Evolutionary conservation across 208 protist species (phyloP).

Genomic region (Leishmania turanica): DNA sequence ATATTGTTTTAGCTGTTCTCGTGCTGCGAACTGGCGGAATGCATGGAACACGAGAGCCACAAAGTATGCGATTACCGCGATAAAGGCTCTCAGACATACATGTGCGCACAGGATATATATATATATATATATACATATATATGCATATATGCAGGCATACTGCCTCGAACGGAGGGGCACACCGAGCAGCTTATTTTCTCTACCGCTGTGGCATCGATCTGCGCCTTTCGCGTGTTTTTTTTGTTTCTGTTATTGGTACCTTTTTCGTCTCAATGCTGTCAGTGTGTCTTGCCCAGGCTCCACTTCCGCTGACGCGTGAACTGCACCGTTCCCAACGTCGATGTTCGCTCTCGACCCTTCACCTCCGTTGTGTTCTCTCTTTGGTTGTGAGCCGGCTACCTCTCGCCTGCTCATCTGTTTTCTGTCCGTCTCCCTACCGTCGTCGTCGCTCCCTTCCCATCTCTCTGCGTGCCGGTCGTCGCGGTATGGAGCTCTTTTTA

Average conservation of each 20-base stretch:
- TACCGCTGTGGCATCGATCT: not conserved
- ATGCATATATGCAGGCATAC: not conserved
- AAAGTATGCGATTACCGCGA: not conserved
- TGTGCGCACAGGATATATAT: not conserved
- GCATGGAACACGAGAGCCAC: not conserved
- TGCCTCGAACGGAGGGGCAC: not conserved
- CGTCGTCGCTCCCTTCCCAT: not conserved
- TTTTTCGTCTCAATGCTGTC: not conserved
- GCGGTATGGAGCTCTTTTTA: not conserved
- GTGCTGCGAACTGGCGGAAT: not conserved
- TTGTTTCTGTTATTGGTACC: not conserved
- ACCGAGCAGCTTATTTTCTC: not conserved
- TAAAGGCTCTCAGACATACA: not conserved
- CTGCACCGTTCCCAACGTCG: not conserved
- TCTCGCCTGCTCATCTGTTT: not conserved
- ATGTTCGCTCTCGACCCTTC: not conserved
- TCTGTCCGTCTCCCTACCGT: not conserved
- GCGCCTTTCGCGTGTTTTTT: not conserved
- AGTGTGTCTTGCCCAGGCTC: not conserved
- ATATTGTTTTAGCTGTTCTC: not conserved
- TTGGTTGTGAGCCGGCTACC: too few relatives aligned
- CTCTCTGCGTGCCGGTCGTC: not conserved
- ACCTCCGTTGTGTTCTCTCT: not conserved
- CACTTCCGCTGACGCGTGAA: not conserved
- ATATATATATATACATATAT: not conserved